phyloP scores from a whole-genome alignment of 495 filamentous ascomycete genomes.

The Tuber umbilicatum region DNA sequence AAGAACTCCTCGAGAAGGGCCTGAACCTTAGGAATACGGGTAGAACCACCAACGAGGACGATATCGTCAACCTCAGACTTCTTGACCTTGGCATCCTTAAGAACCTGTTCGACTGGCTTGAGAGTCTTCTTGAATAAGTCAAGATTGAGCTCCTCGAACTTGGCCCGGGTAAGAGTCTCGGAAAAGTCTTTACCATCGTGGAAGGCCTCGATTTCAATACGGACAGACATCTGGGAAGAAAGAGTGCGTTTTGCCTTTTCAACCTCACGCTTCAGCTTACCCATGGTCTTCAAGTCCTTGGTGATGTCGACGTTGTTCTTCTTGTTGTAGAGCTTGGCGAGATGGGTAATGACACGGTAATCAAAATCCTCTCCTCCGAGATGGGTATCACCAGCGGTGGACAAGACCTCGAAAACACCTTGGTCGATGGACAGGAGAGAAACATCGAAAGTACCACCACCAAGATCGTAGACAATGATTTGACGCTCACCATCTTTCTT shows the following conservation, averaged over 20 bases:
- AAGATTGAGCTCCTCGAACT: constrained; percentile 98
- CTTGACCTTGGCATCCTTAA: constrained; percentile 86
- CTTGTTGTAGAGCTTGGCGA: constrained; percentile 99
- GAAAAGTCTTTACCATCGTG: constrained; percentile 96
- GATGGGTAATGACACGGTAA: constrained; percentile 93
- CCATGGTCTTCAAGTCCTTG: constrained; percentile 97
- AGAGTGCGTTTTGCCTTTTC: constrained; percentile 99
- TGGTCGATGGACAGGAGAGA: constrained; percentile 94
- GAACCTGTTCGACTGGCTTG: constrained; percentile 96
- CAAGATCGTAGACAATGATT: constrained; percentile 95
- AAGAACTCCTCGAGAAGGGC: constrained; percentile 94
- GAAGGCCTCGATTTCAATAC: constrained; percentile 97
- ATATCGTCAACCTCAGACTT: constrained; percentile 82
- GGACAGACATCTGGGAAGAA: constrained; percentile 95
- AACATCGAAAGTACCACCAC: constrained; percentile 99
- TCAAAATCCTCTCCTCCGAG: constrained; percentile 99
- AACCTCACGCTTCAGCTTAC: constrained; percentile 98
- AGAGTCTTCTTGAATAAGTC: constrained; percentile 99
- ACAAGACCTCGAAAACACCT: constrained; percentile 95
- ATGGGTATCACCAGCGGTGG: constrained; percentile 98
- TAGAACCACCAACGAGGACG: constrained; percentile 84
- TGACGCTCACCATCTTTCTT: constrained; percentile 80
- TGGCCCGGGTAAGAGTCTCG: constrained; percentile 94
- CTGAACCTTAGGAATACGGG: constrained; percentile 96
- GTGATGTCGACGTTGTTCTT: constrained; percentile 86